phyloP scores from a whole-genome alignment of 1,284 basidiomycete species.

The Ustilago shanxiensis region DNA sequence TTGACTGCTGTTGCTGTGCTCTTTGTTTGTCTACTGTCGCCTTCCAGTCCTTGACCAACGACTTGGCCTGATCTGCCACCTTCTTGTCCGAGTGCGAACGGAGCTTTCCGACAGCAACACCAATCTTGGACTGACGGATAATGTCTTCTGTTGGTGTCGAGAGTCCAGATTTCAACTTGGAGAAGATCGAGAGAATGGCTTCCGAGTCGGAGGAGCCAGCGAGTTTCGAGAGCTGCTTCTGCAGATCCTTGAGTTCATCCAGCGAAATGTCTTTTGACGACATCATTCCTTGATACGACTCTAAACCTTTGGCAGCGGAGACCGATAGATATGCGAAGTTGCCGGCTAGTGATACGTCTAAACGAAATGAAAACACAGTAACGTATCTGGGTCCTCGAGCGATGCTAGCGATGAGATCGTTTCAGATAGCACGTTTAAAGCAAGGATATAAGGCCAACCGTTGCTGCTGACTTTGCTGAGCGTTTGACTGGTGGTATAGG shows the following conservation, averaged over 20 bases:
- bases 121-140: constrained; percentile 79
- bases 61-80: constrained; percentile 87
- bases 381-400: neutral
- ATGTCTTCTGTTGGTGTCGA: constrained; percentile 83
- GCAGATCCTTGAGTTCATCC: constrained; percentile 58
- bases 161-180: constrained; percentile 81
- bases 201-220: constrained; percentile 69
- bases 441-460: no score
- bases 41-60: constrained; percentile 78
- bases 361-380: neutral
- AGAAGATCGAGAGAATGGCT: constrained; percentile 81
- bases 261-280: constrained; percentile 37
- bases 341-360: neutral
- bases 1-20: constrained; percentile 71
- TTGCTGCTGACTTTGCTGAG: neutral
- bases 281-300: neutral
- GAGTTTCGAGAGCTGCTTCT: constrained; percentile 57
- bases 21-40: constrained; percentile 64
- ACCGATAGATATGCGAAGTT: neutral
- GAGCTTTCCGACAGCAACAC: constrained; percentile 91
- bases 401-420: neutral
- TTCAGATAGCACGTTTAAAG: no score
- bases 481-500: neutral
- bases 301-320: neutral
- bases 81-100: constrained; percentile 80